phyloP scores from a whole-genome alignment of 1,284 basidiomycete genomes.

The Kwoniella shivajii region DNA sequence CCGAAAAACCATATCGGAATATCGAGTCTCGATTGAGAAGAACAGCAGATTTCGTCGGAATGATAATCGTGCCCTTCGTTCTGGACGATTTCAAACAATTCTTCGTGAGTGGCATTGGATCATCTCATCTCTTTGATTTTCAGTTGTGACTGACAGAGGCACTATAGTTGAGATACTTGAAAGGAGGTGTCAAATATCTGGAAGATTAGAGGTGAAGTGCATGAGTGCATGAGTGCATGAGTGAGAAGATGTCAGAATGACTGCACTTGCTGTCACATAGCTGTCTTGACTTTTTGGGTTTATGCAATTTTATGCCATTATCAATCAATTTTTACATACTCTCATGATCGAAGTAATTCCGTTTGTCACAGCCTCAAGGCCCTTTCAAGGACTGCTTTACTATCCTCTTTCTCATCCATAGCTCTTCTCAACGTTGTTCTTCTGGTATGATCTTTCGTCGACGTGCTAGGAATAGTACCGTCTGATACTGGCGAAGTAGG shows the following conservation, averaged over 20 bases:
- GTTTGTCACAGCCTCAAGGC: too few relatives aligned
- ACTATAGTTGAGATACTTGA: constrained; percentile 44
- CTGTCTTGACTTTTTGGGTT: too few relatives aligned
- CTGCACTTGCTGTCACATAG: too few relatives aligned
- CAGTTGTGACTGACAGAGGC: constrained; percentile 3
- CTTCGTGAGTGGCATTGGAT: constrained; percentile 64
- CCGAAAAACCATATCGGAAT: constrained; percentile 63
- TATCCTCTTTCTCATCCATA: constrained; percentile 12
- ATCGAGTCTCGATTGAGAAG: constrained; percentile 76
- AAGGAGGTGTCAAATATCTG: constrained; percentile 40
- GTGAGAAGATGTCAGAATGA: too few relatives aligned
- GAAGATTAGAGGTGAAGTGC: constrained; percentile 37
- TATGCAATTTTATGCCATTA: too few relatives aligned
- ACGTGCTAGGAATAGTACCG: not conserved
- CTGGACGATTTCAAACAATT: constrained; percentile 67
- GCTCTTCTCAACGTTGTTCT: not conserved
- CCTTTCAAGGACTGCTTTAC: constrained; percentile 8
- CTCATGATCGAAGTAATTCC: too few relatives aligned
- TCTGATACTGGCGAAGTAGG: not conserved
- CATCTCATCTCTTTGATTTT: not conserved
- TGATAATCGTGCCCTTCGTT: constrained; percentile 87
- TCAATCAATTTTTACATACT: too few relatives aligned
- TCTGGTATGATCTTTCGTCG: not conserved
- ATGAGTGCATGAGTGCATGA: too few relatives aligned
- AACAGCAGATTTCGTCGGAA: constrained; percentile 86